These are phyloP conservation scores for Tylopilus cervinicoccineus DNA, from an alignment of 768 basidiomycete species.

Conservation along the genomic window DNA sequence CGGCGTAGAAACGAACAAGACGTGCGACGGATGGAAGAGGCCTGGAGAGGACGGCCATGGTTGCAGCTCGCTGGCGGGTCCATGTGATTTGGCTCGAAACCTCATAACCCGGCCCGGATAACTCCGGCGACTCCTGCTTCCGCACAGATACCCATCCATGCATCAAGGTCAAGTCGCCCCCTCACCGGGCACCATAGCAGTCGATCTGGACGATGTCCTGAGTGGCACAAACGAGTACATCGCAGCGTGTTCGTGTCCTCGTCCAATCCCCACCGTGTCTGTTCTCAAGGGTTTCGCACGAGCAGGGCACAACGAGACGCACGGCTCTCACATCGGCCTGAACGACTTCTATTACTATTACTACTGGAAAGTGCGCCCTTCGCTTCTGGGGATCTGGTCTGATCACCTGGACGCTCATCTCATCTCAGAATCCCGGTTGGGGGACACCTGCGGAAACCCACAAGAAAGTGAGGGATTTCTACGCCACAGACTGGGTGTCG, in stretches of 20 bases:
- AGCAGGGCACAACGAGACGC: constrained; percentile 63
- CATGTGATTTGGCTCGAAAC: not conserved
- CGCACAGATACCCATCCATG: constrained; percentile 9
- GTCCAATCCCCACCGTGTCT: not conserved
- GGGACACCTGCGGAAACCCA: constrained; percentile 56
- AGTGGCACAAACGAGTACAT: constrained; percentile 57
- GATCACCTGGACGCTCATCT: constrained; percentile 1
- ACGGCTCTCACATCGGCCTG: constrained; percentile 50
- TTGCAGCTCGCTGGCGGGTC: not conserved
- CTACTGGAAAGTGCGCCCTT: constrained; percentile 60
- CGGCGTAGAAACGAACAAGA: constrained; percentile 50
- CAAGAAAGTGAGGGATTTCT: constrained; percentile 56
- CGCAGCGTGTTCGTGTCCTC: constrained; percentile 43
- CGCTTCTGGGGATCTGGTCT: not conserved
- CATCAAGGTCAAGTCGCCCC: not conserved
- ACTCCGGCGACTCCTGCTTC: not conserved
- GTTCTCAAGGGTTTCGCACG: not conserved
- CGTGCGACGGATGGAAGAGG: constrained; percentile 33
- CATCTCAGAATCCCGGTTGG: constrained; percentile 53
- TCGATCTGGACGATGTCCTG: constrained; percentile 69
- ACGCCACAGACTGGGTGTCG: constrained; percentile 46
- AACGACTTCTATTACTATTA: constrained; percentile 69
- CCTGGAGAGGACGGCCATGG: constrained; percentile 30
- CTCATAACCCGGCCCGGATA: too few species aligned
- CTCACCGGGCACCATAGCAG: constrained; percentile 45